These are phyloP conservation scores for Cryptomeria japonica DNA, from an alignment of 75 land plant genomes.

Conservation along the genomic window DNA sequence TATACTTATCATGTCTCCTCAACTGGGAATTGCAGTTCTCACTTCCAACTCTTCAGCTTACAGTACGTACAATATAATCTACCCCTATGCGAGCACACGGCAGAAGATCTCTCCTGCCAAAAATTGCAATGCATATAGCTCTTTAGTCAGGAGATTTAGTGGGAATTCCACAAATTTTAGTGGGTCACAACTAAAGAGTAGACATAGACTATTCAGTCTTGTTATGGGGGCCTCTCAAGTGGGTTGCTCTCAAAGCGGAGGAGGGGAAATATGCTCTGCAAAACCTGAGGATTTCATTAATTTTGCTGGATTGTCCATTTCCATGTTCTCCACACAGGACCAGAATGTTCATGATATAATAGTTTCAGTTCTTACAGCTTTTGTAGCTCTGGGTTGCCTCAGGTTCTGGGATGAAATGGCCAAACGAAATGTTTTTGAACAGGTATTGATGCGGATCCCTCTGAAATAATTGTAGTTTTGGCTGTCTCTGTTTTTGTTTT, in stretches of 20 bases:
- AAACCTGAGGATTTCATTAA: background rate
- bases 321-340: background rate
- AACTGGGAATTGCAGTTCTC: too few species aligned
- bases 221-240: too few species aligned
- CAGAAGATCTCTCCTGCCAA: too few species aligned
- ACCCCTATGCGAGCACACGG: too few species aligned
- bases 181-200: too few species aligned
- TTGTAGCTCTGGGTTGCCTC: conserved; percentile 53
- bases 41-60: too few species aligned
- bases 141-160: too few species aligned
- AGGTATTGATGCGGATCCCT: conserved; percentile 31
- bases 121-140: too few species aligned
- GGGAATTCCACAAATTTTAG: too few species aligned
- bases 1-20: too few species aligned
- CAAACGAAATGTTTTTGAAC: conserved; percentile 60
- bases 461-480: background rate
- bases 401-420: conserved; percentile 74
- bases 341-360: conserved; percentile 33
- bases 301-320: background rate
- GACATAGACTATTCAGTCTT: too few species aligned
- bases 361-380: conserved; percentile 39
- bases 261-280: background rate
- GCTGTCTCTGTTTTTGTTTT: background rate
- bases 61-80: too few species aligned
- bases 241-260: background rate